Conservation (phyloP, 2,329 filamentous ascomycete genomes). For the Monosporascus sp. region DNA sequence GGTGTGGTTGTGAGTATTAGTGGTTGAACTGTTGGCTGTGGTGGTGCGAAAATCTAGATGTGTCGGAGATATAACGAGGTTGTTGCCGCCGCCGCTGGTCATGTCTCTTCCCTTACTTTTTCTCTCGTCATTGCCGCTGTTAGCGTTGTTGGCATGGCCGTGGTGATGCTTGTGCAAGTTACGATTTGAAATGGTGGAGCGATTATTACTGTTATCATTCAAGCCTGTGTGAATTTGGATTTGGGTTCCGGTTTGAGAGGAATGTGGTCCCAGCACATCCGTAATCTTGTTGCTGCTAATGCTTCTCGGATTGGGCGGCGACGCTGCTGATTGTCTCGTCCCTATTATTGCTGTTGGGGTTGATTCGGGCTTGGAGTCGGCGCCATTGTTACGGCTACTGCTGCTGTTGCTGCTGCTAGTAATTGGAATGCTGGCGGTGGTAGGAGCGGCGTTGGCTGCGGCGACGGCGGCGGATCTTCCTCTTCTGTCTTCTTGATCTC, state of each 20-base stretch:
- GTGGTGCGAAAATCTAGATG: neutral
- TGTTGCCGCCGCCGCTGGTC: neutral
- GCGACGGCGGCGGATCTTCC: neutral
- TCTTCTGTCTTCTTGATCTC: slow-evolving; percentile 1
- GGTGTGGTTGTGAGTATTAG: slow-evolving; percentile 1
- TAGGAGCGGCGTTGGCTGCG: neutral
- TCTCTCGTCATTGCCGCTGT: neutral
- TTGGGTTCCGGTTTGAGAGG: neutral
- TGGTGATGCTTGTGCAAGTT: neutral
- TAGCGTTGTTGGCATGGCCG: neutral
- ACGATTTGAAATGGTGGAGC: neutral
- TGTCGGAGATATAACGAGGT: neutral
- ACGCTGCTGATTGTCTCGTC: too few species aligned
- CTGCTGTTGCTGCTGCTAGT: neutral
- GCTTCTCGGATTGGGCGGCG: neutral
- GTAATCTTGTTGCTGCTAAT: neutral
- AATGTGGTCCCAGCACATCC: neutral
- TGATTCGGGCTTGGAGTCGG: neutral
- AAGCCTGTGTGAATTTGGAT: neutral
- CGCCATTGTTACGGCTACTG: neutral
- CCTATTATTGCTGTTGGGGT: neutral
- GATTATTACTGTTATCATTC: neutral
- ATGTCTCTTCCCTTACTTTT: neutral
- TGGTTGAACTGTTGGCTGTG: neutral
- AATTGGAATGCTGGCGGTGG: neutral